phyloP scores from a whole-genome alignment of 2,329 filamentous ascomycete species.

The Fusarium liriodendri region DNA sequence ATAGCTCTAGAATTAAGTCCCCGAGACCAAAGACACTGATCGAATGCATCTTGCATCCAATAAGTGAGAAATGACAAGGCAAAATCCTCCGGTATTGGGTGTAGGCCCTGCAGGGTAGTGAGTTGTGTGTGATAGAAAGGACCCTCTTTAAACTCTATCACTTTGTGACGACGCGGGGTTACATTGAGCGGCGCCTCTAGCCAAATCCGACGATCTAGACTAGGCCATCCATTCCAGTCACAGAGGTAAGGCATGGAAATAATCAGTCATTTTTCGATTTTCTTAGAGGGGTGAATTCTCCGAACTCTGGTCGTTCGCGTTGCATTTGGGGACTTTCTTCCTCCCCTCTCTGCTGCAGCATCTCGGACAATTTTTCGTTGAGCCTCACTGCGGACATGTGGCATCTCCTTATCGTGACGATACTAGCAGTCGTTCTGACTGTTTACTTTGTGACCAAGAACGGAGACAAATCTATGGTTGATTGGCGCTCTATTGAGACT shows the following conservation, averaged over 20 bases:
- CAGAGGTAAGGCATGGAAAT: not conserved
- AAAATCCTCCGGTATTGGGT: not conserved
- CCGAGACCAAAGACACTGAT: not conserved
- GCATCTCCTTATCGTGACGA: conserved; percentile 2
- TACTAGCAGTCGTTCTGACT: conserved; percentile 1
- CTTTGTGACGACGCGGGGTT: not conserved
- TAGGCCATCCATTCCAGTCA: not conserved
- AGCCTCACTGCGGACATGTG: not conserved
- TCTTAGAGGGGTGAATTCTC: not conserved
- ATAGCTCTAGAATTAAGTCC: not conserved
- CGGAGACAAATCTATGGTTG: not conserved
- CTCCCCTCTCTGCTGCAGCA: not conserved
- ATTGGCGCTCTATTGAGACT: conserved; percentile 24
- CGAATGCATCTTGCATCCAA: not conserved
- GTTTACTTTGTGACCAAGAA: conserved; percentile 15
- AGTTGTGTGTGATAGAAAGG: not conserved
- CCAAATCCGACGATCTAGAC: not conserved
- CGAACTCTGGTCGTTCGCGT: not conserved
- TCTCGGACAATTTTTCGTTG: not conserved
- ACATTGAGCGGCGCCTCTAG: not conserved
- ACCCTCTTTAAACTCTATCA: not conserved
- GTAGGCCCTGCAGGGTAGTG: not conserved
- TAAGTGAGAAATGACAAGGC: not conserved
- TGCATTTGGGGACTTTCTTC: not conserved
- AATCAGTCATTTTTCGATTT: not conserved